Evolutionary conservation across 495 filamentous ascomycete species (phyloP), one percentile per base, ranked within the genome.

Genomic region (Viridothelium virens): DNA sequence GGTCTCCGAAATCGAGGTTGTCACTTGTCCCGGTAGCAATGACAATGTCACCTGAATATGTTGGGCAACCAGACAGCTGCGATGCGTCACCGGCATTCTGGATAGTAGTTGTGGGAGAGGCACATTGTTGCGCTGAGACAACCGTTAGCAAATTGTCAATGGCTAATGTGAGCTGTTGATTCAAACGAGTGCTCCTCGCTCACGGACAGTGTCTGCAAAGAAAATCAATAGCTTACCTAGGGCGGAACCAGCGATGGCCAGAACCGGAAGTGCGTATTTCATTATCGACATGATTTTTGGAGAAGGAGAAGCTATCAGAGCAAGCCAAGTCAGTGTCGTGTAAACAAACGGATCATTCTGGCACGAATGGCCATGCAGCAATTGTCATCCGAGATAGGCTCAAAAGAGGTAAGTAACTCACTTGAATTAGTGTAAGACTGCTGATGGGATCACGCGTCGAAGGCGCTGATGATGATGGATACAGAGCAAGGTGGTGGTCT

Each of bases 1-100:
- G 78, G 65, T 85, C 84, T 69, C 81, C 74, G 65, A 89, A 61
- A 25, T 81, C 77, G 66, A 90, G 80, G 64, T 72, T 56, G 46
- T 80, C 82, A 38, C 79, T 74, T 53, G 84, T 81, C 53, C 73
- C 69, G 18, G 79, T 75, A 63, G 80, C 80, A 69, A 97, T 81
- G 53, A 85, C 80, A 61, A 99, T 77, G 72, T 82, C 82, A 69
- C 92, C 92, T 63, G 84, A 76, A 70, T 92, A 80, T 25, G 81
- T 89, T 39, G 78, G 74, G 81, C 94, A 99, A 64, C 78, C 73
- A 65, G 79, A 74, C 66, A 95, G 74, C 66, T 77, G 78, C 48
- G 85, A 84, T 62, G 90, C 89, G 80, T 98, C 92, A 72, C 82
- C 84, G 70, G 84, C 78, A 79, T 79, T 85, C 71, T 82, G 76